Evolutionary conservation across 805 yeast genomes (phyloP), one percentile per base, ranked within the genome.

Genomic region (Metschnikowia chrysomelidarum): DNA sequence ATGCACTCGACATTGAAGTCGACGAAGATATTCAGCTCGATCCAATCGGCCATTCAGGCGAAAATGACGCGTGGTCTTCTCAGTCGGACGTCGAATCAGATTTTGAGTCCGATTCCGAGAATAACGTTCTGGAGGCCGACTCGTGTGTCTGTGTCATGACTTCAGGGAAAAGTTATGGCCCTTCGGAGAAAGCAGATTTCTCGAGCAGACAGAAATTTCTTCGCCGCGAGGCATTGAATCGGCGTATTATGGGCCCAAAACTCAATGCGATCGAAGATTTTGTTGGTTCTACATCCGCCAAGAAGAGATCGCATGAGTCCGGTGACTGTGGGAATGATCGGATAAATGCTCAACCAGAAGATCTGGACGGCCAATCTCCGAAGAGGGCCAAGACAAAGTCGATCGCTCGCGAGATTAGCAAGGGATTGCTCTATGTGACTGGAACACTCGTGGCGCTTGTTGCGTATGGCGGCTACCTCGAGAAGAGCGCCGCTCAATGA

Each of bases 381-480:
- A 54, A 50, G 49, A 50, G 36, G 24, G 26, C 36, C 13, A 46
- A 40, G 32, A 19, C 38, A 45, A 51, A 47, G 26, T 34, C 46
- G 2, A 25, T 60, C 29, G 46, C 48, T 7, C 61, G 59, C 38
- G 71, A 65, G 42, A 39, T 48, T 10, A 53, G 48, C 5, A 65
- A 60, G 41, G 71, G 66, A 10, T 30, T 53, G 6, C 22, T 58
- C 8, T 65, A 65, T 38, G 60, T 49, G 4, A 24, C 50, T 8
- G 62, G 57, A 2, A 62, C 70, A 6, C 45, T 65, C 16, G 35
- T 54, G 8, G 67, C 63, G 1, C 49, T 65, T 32, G 68, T 65
- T n/a, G 43, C 54, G 5, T 65, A 62, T 47, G 69, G 69, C n/a
- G 49, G 60, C 25, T 34, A 34, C 18, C 44, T 45, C 27, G 49